A percentile compares a stretch with the other conserved stretches of the same genome.
These are phyloP conservation scores for Cyberlindnera euphorbiiphila DNA, from an alignment of 805 yeast genomes.

Conservation along the genomic window DNA sequence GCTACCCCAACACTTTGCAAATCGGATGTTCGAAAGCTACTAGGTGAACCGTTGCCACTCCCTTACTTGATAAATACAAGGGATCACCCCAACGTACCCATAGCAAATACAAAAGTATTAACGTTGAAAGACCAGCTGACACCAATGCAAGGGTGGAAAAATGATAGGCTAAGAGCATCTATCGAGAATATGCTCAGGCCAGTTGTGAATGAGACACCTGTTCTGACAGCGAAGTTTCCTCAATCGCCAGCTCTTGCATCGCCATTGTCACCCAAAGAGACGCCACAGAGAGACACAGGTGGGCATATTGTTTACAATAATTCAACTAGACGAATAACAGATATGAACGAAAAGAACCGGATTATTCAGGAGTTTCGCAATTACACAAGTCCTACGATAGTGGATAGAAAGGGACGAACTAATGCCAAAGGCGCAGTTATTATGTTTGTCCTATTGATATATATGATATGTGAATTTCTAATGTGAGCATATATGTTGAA, in stretches of 20 bases:
- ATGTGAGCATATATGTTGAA: no score
- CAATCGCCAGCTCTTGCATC: background rate
- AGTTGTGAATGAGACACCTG: background rate
- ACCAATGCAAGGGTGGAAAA: no score
- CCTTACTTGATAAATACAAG: slow-evolving; percentile 3
- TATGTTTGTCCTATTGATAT: no score
- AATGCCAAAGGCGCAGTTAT: no score
- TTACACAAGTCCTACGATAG: no score
- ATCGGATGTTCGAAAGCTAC: slow-evolving; percentile 3
- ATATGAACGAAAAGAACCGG: slow-evolving; percentile 2
- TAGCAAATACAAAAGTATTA: background rate
- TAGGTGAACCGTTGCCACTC: slow-evolving; percentile 5
- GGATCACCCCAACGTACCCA: background rate
- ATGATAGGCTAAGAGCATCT: slow-evolving; percentile 3
- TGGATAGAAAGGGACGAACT: no score
- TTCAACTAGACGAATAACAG: slow-evolving; percentile 2
- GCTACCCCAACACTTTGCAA: background rate
- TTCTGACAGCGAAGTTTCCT: background rate
- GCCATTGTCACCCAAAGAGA: no score
- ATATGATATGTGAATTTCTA: no score
- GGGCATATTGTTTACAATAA: background rate
- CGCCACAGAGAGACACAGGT: no score
- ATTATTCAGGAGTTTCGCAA: slow-evolving; percentile 8
- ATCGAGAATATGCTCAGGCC: slow-evolving; percentile 5
- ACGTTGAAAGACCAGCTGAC: background rate